Evolutionary conservation across 805 yeast genomes (phyloP), one percentile per base, ranked within the genome.

Genomic region (Hyphopichia homilentoma): DNA sequence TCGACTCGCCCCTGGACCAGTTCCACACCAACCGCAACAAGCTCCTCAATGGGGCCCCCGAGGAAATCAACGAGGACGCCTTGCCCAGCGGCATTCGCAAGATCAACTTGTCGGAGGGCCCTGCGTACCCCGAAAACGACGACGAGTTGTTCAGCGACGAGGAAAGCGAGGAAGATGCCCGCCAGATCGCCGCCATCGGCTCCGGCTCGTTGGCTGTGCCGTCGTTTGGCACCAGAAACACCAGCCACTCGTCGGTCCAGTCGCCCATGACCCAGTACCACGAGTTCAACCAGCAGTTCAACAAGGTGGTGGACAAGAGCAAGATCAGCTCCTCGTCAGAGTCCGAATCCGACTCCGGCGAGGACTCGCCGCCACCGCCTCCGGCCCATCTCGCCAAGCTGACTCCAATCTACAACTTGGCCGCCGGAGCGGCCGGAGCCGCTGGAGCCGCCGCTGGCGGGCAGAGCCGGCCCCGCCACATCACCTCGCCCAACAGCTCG

Each of bases 221-320:
- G 2, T 39, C 47, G 9, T 45, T 48, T 21, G 50, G 45, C 15
- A 41, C 53, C 25, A 46, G 68, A 22, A 57, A 58, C 40, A 50
- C 57, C 21, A 54, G 63, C 30, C 48, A 56, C 38, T 57, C 70
- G 2, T 60, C 68, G 3, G 68, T 64, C 22, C 63, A 60, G 34
- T 58, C 67, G 4, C 72, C 73, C 6, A 55, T 53, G 55, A 62
- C 71, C 2, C 73, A 66, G 39, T 65, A 62, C 38, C 44, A 57
- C 31, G 70, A 66, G 43, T 62, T 66, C 45, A 63, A 56, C 40
- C 52, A 57, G 34, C 69, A 64, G 35, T 62, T 63, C 42, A 45
- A 49, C n/a, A 43, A 54, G 24, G 40, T 47, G 6, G 52, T 54
- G 18, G 50, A 47, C 16, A 36, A 33, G 16, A 27, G 18, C 6